A percentile compares a stretch with the other conserved stretches of the same genome.
phyloP scores from a whole-genome alignment of 768 basidiomycete genomes.

The Boletus patriciae region DNA sequence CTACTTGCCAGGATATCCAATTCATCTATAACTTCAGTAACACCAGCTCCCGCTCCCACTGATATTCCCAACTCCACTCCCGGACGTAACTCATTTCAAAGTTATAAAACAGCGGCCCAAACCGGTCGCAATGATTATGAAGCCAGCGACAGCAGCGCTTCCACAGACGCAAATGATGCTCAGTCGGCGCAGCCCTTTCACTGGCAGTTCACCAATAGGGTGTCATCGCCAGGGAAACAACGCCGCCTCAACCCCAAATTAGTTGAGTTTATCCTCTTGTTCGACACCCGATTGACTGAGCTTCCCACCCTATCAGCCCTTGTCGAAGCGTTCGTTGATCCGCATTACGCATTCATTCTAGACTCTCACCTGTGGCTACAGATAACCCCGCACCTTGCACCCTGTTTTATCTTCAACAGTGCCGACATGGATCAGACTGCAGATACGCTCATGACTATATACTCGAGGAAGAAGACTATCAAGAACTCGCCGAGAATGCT shows the following conservation, averaged over 20 bases:
- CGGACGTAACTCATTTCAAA: conserved; percentile 28
- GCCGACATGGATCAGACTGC: conserved; percentile 58
- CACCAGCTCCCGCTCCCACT: neutral
- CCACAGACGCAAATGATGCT: conserved; percentile 46
- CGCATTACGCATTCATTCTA: conserved; percentile 1
- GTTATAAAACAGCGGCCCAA: conserved; percentile 46
- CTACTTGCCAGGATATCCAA: conserved; percentile 23
- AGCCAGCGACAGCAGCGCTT: conserved; percentile 42
- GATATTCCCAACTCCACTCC: conserved; percentile 17
- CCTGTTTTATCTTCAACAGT: conserved; percentile 60
- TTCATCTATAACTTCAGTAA: conserved; percentile 11
- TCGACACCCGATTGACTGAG: conserved; percentile 18
- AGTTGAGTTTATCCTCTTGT: conserved; percentile 38
- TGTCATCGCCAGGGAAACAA: conserved; percentile 36
- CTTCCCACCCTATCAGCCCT: conserved; percentile 39
- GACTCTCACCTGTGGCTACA: conserved; percentile 1
- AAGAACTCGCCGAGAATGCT: conserved; percentile 54
- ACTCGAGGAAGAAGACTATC: conserved; percentile 52
- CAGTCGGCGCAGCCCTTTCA: conserved; percentile 26
- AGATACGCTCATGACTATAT: conserved; percentile 64
- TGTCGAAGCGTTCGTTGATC: conserved; percentile 58
- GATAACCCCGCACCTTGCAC: conserved; percentile 69
- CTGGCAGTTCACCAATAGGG: conserved; percentile 20
- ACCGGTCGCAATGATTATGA: conserved; percentile 37
- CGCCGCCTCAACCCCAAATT: conserved; percentile 53